Base-by-base conservation (phyloP, 352 stramenopile species). In the Phytophthora idaei region DNA sequence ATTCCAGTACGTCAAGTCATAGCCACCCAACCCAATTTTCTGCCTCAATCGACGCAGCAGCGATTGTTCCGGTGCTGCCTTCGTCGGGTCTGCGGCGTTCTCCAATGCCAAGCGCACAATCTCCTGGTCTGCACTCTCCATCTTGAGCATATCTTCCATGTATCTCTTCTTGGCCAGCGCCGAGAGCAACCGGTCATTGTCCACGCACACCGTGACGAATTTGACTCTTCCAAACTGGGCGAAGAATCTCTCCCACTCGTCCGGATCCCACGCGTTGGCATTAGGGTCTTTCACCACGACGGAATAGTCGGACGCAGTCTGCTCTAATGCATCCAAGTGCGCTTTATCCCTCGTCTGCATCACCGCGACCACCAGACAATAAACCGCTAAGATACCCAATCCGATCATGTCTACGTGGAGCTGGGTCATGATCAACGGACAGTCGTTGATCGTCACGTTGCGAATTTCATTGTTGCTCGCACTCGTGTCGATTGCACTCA, bases 251-350 rank as follows among this genome's bases (percentile, higher is more conserved):
- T 82, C 39, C 84, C 84, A 94, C 69, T 92, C 84, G 50, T 90
- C 76, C 10, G 85, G 74, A 11, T 86, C 64, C 66, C 81, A 89
- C 9, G 83, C 81, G 53, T 90, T 81, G 8, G 58, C 61, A 55
- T 93, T 76, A 27, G 87, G 87, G 56, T 94, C 87, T 37, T 91
- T 85, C 29, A 94, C 71, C 11, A 91, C 64, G 8, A 94, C 57
- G 11, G 79, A 77, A 66, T 94, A 94, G 62, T 94, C 87, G 14
- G 86, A 74, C 5, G 83, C 60, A 0, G 86, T 93, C 55, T 93
- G 85, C 50, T 90, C 71, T 59, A 83, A 64, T 25, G 74, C 76
- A 55, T 90, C 81, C 37, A 92, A 67, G 31, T 70, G 77, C 9
- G 67, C 67, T 51, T 87, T 78, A 25, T 74, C 68, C 12, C 72